Base-by-base conservation (phyloP, 2,329 filamentous ascomycete genomes). In the Aquanectria penicillioides region DNA sequence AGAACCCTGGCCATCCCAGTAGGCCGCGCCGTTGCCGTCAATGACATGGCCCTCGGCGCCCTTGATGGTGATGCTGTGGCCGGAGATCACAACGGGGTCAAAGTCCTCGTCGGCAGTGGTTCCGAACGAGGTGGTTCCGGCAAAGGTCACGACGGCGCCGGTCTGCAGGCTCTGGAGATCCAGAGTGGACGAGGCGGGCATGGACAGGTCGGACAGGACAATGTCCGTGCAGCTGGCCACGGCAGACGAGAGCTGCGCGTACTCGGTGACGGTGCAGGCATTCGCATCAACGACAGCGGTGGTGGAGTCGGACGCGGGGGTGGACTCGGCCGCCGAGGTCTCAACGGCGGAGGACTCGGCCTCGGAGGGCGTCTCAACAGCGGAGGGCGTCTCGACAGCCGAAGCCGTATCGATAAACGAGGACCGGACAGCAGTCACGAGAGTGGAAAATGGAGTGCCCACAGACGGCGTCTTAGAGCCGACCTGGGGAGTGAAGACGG, bases 1-100 rank as follows among this genome's bases (percentile, higher is more conserved):
- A 64, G 71, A 71, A 34, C 86, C 86, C 71, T 85, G 60, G 53
- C 82, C 79, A 68, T 89, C 86, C 86, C 86, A 89, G 80, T 82
- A 87, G 25, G 73, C 69, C 3, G 77, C 67, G 22, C 86, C 85
- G 38, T 83, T 80, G 49, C 84, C 83, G 63, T 89, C 76, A 53
- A 89, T 79, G 20, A 57, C 78, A 77, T 61, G 58, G 17, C 83
- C 86, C 2, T 73, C 65, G 20, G 80, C 80, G 36, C 82, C 83
- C 4, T 75, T 75, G 49, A 89, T 77, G 26, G 78, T 80, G 68
- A 88, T 80, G 61, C 77, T 74, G 15, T 73, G 82, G 40, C 88
- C 88, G 3, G 82, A 83, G 60, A 90, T 78, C 20, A 81, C 82
- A 67, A 90, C 79, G 6, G 58, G 58, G 17, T 61, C 58, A 29